Conservation (phyloP, 495 filamentous ascomycete species). For the Astrocystis sublimbata region DNA sequence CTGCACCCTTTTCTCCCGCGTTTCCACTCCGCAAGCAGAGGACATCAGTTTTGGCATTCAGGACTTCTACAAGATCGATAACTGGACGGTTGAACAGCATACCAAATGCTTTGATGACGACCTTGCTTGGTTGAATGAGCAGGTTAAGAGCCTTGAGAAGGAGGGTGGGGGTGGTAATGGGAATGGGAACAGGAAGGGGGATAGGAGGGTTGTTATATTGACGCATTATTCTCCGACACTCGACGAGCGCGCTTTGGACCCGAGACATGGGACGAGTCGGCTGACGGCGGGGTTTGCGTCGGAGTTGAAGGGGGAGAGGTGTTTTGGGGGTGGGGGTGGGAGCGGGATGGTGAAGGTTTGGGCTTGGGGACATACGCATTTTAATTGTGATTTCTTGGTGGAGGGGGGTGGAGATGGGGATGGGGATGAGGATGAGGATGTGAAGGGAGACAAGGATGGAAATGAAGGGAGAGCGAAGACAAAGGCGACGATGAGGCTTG, state of each 20-base stretch:
- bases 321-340: conserved; percentile 46
- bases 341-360: conserved; percentile 57
- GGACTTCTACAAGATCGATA: conserved; percentile 51
- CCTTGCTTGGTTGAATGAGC: conserved; percentile 50
- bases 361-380: conserved; percentile 58
- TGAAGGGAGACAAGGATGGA: conserved; percentile 7
- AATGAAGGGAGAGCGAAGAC: too few species aligned
- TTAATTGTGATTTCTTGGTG: conserved; percentile 30
- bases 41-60: conserved; percentile 39
- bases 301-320: conserved; percentile 37
- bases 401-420: not conserved
- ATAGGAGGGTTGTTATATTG: conserved; percentile 48
- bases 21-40: conserved; percentile 29
- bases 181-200: too few species aligned
- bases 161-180: too few species aligned
- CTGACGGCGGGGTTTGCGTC: conserved; percentile 49
- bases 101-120: conserved; percentile 42
- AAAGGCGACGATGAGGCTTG: too few species aligned
- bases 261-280: conserved; percentile 42
- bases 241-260: conserved; percentile 40
- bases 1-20: conserved; percentile 49
- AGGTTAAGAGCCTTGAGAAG: conserved; percentile 39
- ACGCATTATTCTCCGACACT: conserved; percentile 55
- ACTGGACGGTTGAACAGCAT: conserved; percentile 52
- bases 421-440: too few species aligned